Conservation (phyloP, 805 yeast genomes). For the Lipomyces yamanashiensis region DNA sequence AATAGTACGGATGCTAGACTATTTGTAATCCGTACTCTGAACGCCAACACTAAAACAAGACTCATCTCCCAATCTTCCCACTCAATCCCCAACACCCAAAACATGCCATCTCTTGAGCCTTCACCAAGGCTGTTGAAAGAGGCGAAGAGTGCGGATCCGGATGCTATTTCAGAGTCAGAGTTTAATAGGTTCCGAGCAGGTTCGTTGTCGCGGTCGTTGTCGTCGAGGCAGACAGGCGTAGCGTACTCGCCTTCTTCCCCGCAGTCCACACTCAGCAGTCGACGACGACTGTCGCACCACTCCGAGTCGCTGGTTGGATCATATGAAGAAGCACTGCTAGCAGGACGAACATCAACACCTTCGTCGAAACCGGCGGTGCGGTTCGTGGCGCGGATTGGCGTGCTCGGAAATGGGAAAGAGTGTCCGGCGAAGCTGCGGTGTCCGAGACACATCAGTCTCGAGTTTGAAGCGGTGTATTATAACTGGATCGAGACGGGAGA, state of each 20-base stretch:
- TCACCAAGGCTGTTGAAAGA: not conserved
- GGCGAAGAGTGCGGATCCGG: not conserved
- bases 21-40: too few species aligned
- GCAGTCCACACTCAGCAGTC: not conserved
- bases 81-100: not conserved
- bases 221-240: not conserved
- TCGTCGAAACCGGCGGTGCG: slow-evolving; percentile 39
- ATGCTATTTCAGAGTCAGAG: not conserved
- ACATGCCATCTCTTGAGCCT: slow-evolving; percentile 2
- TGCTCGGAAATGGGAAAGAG: slow-evolving; percentile 40
- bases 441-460: slow-evolving; percentile 40
- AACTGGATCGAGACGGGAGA: slow-evolving; percentile 35
- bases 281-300: slow-evolving; percentile 4
- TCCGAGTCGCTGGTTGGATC: slow-evolving; percentile 44
- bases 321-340: slow-evolving; percentile 44
- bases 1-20: too few species aligned
- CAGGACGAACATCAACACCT: slow-evolving; percentile 43
- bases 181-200: not conserved
- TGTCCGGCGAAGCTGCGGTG: slow-evolving; percentile 36
- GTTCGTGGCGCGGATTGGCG: slow-evolving; percentile 41
- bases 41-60: too few species aligned
- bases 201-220: not conserved
- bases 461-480: slow-evolving; percentile 44
- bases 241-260: slow-evolving; percentile 11
- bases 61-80: too few species aligned